Conservation (phyloP, 2,329 filamentous ascomycete genomes). For the Fusarium anthophilum region DNA sequence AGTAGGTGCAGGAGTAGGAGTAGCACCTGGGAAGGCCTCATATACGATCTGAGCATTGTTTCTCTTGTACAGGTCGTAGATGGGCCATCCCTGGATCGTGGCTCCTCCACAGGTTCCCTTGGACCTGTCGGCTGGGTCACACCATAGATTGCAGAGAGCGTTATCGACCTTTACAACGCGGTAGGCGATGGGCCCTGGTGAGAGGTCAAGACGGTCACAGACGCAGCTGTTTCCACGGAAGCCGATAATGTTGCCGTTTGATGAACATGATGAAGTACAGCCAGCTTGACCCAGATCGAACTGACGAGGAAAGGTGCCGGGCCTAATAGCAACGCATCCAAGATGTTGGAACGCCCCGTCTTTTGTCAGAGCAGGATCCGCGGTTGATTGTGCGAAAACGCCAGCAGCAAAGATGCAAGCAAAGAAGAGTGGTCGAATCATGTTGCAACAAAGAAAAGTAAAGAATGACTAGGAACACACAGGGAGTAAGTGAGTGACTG, state of each 20-base stretch:
- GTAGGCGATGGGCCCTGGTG: constrained; percentile 19
- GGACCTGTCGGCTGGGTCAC: constrained; percentile 23
- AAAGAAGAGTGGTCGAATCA: constrained; percentile 15
- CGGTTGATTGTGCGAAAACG: constrained; percentile 19
- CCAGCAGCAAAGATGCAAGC: constrained; percentile 12
- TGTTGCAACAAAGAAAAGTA: constrained; percentile 22
- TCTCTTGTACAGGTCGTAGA: constrained; percentile 36
- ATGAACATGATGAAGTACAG: constrained; percentile 25
- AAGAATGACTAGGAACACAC: constrained; percentile 26
- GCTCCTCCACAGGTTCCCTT: constrained; percentile 31
- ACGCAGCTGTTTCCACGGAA: constrained; percentile 26
- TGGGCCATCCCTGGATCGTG: constrained; percentile 22
- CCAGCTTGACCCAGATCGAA: constrained; percentile 5
- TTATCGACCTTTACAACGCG: constrained; percentile 27
- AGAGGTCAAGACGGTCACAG: constrained; percentile 34
- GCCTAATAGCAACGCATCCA: constrained; percentile 24
- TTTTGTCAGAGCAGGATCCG: constrained; percentile 15
- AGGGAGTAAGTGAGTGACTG: constrained; percentile 19
- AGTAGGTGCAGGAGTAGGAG: constrained; percentile 9
- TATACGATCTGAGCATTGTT: constrained; percentile 24
- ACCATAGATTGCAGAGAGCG: constrained; percentile 25
- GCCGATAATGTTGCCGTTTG: constrained; percentile 32
- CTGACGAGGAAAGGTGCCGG: constrained; percentile 27
- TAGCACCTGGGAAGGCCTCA: constrained; percentile 3
- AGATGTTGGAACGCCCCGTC: constrained; percentile 16